Conservation (phyloP, 768 basidiomycete species). For the Tylopilus sp. region DNA sequence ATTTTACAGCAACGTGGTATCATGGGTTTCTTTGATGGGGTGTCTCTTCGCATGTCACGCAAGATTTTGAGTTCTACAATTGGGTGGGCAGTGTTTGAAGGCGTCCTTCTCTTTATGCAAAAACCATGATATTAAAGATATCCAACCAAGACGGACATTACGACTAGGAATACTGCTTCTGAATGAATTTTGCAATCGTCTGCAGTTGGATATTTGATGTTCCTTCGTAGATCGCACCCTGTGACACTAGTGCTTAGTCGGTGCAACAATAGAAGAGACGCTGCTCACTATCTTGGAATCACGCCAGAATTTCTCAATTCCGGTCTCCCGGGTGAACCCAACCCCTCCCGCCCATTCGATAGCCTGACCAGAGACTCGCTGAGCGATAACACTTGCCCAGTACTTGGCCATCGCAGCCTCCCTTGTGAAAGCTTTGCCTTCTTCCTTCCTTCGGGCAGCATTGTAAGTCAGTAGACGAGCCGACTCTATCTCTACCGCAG, state of each 20-base stretch:
- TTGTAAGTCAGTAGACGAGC: constrained; percentile 94
- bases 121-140: constrained; percentile 13
- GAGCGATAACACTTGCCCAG: constrained; percentile 85
- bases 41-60: constrained; percentile 74
- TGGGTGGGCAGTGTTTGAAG: constrained; percentile 91
- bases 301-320: constrained; percentile 95
- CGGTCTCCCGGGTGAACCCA: constrained; percentile 90
- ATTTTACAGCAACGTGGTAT: constrained; percentile 69
- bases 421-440: constrained; percentile 79
- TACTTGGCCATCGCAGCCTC: constrained; percentile 99
- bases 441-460: constrained; percentile 92
- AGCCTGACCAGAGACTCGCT: constrained; percentile 80
- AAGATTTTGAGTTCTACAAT: constrained; percentile 89
- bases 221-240: constrained; percentile 92
- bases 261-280: background rate
- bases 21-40: constrained; percentile 82
- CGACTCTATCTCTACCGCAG: constrained; percentile 85
- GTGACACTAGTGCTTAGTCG: constrained; percentile 5
- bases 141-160: background rate
- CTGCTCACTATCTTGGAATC: constrained; percentile 90
- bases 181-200: constrained; percentile 90
- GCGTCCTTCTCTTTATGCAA: constrained; percentile 59
- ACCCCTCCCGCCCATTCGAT: constrained; percentile 97
- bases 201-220: constrained; percentile 98
- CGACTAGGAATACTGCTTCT: constrained; percentile 72